Base-by-base conservation (phyloP, 2,329 filamentous ascomycete species). In the Aurifilum marmelostoma region DNA sequence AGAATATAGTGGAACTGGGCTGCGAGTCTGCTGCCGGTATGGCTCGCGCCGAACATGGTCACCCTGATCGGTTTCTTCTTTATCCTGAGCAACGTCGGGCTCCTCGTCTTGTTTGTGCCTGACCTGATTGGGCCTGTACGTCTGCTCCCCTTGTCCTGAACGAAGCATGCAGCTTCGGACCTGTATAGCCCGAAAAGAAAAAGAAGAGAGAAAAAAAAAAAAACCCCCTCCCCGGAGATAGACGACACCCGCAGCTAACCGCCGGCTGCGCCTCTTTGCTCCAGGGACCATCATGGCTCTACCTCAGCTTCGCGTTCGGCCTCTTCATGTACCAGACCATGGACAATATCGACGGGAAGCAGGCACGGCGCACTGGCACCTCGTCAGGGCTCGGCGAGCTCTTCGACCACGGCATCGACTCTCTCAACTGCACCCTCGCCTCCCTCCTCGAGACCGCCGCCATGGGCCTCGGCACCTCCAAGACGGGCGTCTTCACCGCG, bases 241-340 rank as follows among this genome's bases (percentile, higher is more conserved):
- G 69, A 24, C 65, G 32, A 29, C 21, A 56, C 61, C 68, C 67
- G 50, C 58, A 37, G 32, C 63, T 65, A 66, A 72, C 71, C 71
- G 34, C 56, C 54, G 41, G 37, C 39, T n/a, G 32, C 37, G n/a
- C 50, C 29, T 37, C 39, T 43, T 16, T 32, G 18, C 47, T 67
- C 54, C 56, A 96, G 90, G 93, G 90, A 27, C 94, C 94, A 11
- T 87, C 91, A 75, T 98, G 96, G 95, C 80, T 98, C 27, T 98
- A 97, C 83, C 97, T 93, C 78, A 97, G 93, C 81, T 98, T 98
- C 79, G 95, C 94, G 1, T 88, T 97, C 73, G 96, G 96, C 54
- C 87, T 99, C 69, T 99, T 97, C 91, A 96, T 97, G 92, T 97
- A 98, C 81, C 97, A 96, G 75, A 99, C 96, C 18, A 94, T 99